Percentiles rank a stretch among this genome's conserved stretches.
Evolutionary conservation across 441 rosid genomes (phyloP).

Genomic region (Gossypium gossypioides): DNA sequence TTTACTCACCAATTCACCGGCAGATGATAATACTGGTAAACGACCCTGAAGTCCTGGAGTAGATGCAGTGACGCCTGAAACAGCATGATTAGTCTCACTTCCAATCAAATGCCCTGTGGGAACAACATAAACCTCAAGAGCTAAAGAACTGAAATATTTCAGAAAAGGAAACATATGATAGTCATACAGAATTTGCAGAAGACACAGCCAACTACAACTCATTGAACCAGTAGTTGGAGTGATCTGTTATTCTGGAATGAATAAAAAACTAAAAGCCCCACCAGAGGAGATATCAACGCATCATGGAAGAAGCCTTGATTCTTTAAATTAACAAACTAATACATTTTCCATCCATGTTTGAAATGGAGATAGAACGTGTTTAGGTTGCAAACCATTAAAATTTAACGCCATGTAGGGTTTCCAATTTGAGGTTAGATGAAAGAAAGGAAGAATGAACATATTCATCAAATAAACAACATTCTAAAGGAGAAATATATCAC

Average conservation of each 20-base stretch:
- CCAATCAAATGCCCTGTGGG: constrained; percentile 37
- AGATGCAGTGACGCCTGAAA: constrained; percentile 43
- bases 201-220: constrained; percentile 30
- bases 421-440: constrained; percentile 7
- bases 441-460: constrained; percentile 1
- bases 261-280: constrained; percentile 19
- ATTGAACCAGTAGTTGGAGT: constrained; percentile 36
- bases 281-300: constrained; percentile 31
- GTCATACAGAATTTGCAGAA: constrained; percentile 26
- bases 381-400: constrained; percentile 32
- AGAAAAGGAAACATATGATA: constrained; percentile 11
- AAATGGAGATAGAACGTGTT: constrained; percentile 13
- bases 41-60: constrained; percentile 34
- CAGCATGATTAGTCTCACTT: constrained; percentile 42
- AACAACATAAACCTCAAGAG: constrained; percentile 27
- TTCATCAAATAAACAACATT: constrained; percentile 9
- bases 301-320: constrained; percentile 26
- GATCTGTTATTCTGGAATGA: constrained; percentile 30
- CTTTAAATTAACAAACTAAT: constrained; percentile 22
- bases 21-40: constrained; percentile 22
- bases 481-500: constrained; percentile 41
- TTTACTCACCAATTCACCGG: constrained; percentile 37
- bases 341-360: constrained; percentile 17
- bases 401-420: constrained; percentile 22
- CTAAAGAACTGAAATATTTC: constrained; percentile 19